Conservation (phyloP, 1,284 basidiomycete species). For the Spongiforma sp. region DNA sequence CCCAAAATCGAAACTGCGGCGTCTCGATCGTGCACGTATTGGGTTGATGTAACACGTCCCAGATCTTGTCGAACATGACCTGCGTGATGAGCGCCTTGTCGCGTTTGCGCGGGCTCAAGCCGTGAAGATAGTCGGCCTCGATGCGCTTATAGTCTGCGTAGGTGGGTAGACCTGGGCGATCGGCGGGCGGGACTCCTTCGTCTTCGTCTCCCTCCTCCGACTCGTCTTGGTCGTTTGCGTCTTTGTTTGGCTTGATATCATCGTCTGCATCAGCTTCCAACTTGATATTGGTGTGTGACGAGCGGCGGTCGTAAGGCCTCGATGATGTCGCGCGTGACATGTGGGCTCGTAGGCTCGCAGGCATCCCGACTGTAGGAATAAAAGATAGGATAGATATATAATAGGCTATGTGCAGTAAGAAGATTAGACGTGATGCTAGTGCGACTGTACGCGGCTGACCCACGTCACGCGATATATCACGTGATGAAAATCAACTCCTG, state of each 20-base stretch:
- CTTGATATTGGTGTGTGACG: slow-evolving; percentile 2
- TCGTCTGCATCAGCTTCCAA: background rate
- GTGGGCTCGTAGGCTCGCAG: slow-evolving; percentile 25
- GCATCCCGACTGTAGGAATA: slow-evolving; percentile 21
- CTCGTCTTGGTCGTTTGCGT: background rate
- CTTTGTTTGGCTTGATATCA: background rate
- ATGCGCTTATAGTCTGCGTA: slow-evolving; percentile 59
- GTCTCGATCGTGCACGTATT: slow-evolving; percentile 49
- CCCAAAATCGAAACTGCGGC: slow-evolving; percentile 81
- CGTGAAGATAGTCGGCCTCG: slow-evolving; percentile 58
- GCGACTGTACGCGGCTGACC: slow-evolving; percentile 33
- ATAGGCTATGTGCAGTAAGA: slow-evolving; percentile 35
- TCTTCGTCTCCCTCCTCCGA: too few species aligned
- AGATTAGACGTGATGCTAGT: slow-evolving; percentile 26
- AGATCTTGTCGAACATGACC: slow-evolving; percentile 69
- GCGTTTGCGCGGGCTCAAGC: slow-evolving; percentile 60
- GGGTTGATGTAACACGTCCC: slow-evolving; percentile 62
- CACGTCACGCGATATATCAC: slow-evolving; percentile 24
- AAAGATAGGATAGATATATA: slow-evolving; percentile 26
- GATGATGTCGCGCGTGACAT: slow-evolving; percentile 8
- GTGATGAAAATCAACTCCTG: slow-evolving; percentile 38
- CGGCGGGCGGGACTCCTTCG: slow-evolving; percentile 17
- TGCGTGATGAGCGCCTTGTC: slow-evolving; percentile 75
- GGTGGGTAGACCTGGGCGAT: slow-evolving; percentile 58
- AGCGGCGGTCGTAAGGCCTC: slow-evolving; percentile 30